phyloP scores from a whole-genome alignment of 371 early-diverging fungal species.

The Smittium mucronatum region DNA sequence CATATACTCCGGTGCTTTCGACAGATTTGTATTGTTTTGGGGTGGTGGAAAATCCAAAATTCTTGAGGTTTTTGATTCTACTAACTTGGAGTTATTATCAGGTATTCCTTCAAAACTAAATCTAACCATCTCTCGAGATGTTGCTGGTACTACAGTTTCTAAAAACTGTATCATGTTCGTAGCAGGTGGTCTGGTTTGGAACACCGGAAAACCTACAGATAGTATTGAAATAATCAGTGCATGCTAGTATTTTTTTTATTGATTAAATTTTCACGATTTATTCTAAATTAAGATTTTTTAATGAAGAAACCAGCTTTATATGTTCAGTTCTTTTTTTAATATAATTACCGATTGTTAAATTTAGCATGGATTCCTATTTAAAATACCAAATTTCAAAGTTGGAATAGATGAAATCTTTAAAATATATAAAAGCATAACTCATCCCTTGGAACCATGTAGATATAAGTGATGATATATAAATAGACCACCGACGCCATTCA shows the following conservation, averaged over 20 bases:
- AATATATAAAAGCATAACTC: too few relatives aligned
- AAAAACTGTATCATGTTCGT: slow-evolving; percentile 24
- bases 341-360: too few relatives aligned
- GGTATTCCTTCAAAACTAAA: slow-evolving; percentile 15
- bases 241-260: slow-evolving; percentile 11
- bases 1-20: slow-evolving; percentile 1
- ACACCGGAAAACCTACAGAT: slow-evolving; percentile 22
- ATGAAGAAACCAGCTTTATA: too few relatives aligned
- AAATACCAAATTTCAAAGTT: too few relatives aligned
- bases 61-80: slow-evolving; percentile 25
- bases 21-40: slow-evolving; percentile 20
- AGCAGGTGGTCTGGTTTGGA: slow-evolving; percentile 26
- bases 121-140: slow-evolving; percentile 18
- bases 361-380: too few relatives aligned
- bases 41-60: slow-evolving; percentile 25
- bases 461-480: too few relatives aligned
- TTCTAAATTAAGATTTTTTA: too few relatives aligned
- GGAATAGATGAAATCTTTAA: too few relatives aligned
- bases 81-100: slow-evolving; percentile 14
- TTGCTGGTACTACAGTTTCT: slow-evolving; percentile 19
- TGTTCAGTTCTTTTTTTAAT: too few relatives aligned
- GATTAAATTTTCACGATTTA: too few relatives aligned
- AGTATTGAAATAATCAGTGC: slow-evolving; percentile 30
- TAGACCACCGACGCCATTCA: too few relatives aligned
- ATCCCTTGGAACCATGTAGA: too few relatives aligned